These are phyloP conservation scores for Pistacia vera DNA, from an alignment of 345 rosid species.

Conservation along the genomic window DNA sequence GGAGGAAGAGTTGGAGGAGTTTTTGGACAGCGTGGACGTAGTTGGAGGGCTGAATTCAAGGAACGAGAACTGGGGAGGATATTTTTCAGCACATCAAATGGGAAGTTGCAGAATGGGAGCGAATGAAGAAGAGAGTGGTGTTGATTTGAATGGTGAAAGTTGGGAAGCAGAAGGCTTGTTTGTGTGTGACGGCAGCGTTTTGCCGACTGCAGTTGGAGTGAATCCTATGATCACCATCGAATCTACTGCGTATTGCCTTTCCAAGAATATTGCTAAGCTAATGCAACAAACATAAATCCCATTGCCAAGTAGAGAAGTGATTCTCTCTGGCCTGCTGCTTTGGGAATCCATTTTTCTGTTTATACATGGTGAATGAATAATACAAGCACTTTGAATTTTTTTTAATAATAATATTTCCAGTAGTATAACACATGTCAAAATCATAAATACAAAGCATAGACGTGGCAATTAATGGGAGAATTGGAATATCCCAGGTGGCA, in stretches of 20 bases:
- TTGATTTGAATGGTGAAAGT: slow-evolving; percentile 62
- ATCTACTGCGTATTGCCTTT: slow-evolving; percentile 54
- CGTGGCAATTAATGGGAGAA: too few relatives aligned
- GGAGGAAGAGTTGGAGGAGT: slow-evolving; percentile 46
- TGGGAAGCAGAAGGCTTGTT: slow-evolving; percentile 58
- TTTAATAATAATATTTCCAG: too few relatives aligned
- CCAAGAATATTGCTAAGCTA: slow-evolving; percentile 36
- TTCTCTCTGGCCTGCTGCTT: not conserved
- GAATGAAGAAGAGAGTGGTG: slow-evolving; percentile 49
- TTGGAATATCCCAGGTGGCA: too few relatives aligned
- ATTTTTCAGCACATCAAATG: slow-evolving; percentile 68
- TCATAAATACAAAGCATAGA: too few relatives aligned
- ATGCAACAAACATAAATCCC: not conserved
- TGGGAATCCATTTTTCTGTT: too few relatives aligned
- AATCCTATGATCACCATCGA: slow-evolving; percentile 64
- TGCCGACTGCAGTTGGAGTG: slow-evolving; percentile 36
- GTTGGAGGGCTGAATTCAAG: slow-evolving; percentile 51
- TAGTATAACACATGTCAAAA: too few relatives aligned
- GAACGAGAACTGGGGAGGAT: slow-evolving; percentile 51
- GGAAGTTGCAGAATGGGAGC: slow-evolving; percentile 81
- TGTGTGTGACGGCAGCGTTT: slow-evolving; percentile 50
- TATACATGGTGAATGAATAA: too few relatives aligned
- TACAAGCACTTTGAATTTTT: too few relatives aligned
- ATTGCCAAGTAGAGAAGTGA: not conserved
- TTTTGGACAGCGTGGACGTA: slow-evolving; percentile 38